phyloP scores from a whole-genome alignment of 208 protist species.

The Novymonas esmeraldas region DNA sequence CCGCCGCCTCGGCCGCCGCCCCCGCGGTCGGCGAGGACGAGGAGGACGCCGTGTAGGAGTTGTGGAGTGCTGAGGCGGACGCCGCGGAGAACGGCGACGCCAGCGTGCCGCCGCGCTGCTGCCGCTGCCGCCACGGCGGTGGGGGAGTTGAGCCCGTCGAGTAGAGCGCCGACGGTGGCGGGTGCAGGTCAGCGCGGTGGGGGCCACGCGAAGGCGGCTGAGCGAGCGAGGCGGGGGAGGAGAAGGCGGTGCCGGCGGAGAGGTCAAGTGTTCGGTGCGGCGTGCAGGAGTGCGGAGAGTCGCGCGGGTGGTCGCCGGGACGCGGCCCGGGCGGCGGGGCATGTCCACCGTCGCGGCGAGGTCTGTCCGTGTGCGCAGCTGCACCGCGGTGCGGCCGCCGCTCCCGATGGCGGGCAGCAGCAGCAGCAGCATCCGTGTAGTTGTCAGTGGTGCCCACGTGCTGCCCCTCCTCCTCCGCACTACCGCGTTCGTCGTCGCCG shows the following conservation, averaged over 20 bases:
- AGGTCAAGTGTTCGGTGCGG: slow-evolving; percentile 24
- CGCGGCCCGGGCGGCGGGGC: too few species aligned
- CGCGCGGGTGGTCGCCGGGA: too few species aligned
- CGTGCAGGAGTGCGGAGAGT: too few species aligned
- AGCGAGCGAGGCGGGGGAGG: slow-evolving; percentile 19
- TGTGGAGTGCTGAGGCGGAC: not conserved
- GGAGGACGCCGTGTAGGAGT: slow-evolving; percentile 2
- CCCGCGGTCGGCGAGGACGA: not conserved
- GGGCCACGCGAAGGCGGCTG: slow-evolving; percentile 19
- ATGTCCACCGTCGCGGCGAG: too few species aligned
- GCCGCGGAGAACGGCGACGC: not conserved
- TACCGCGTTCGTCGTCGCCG: not conserved
- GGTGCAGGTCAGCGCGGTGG: slow-evolving; percentile 19
- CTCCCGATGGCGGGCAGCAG: too few species aligned
- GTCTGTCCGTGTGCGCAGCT: too few species aligned
- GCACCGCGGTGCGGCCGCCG: too few species aligned
- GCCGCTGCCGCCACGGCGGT: slow-evolving; percentile 20
- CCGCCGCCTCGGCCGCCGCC: not conserved
- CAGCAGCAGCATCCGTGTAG: too few species aligned
- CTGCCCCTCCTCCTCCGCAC: not conserved
- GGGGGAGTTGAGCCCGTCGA: not conserved
- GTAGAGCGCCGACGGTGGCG: slow-evolving; percentile 12
- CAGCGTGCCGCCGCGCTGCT: too few species aligned
- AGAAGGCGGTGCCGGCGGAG: slow-evolving; percentile 1
- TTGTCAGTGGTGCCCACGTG: not conserved